These are phyloP conservation scores for Penicillium occitanis DNA, from an alignment of 2,329 filamentous ascomycete species.

Conservation along the genomic window DNA sequence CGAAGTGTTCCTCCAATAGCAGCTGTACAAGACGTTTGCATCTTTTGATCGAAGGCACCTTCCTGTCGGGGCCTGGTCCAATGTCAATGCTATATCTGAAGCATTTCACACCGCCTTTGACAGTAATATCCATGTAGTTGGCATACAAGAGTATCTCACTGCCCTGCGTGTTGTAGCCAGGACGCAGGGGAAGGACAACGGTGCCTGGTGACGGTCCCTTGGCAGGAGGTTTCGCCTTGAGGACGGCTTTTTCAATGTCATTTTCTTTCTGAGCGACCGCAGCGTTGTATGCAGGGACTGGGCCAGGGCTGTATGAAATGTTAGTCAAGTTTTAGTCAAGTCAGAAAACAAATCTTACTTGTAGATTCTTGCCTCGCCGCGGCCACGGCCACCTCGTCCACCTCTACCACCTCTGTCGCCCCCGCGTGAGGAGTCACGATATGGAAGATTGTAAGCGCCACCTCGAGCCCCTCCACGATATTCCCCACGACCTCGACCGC, in stretches of 20 bases:
- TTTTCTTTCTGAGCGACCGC: slow-evolving; percentile 13
- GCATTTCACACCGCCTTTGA: slow-evolving; percentile 18
- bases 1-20: slow-evolving; percentile 43
- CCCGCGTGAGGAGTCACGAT: background rate
- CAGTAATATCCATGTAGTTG: slow-evolving; percentile 28
- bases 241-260: slow-evolving; percentile 4
- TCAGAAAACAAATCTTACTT: slow-evolving; percentile 14
- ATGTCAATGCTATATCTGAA: slow-evolving; percentile 36
- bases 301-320: background rate
- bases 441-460: background rate
- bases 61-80: slow-evolving; percentile 12
- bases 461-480: slow-evolving; percentile 8
- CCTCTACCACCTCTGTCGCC: background rate
- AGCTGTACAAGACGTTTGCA: slow-evolving; percentile 51
- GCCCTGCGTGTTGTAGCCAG: slow-evolving; percentile 24
- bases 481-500: slow-evolving; percentile 26
- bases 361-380: slow-evolving; percentile 22
- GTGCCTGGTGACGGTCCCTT: background rate
- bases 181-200: slow-evolving; percentile 25
- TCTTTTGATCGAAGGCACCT: slow-evolving; percentile 40
- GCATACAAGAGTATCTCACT: slow-evolving; percentile 21
- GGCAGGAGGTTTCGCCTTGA: background rate
- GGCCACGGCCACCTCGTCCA: slow-evolving; percentile 16
- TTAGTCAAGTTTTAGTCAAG: background rate
- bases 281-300: background rate